These are phyloP conservation scores for Clarireedia monteithiana DNA, from an alignment of 2,329 filamentous ascomycete genomes.

Conservation along the genomic window DNA sequence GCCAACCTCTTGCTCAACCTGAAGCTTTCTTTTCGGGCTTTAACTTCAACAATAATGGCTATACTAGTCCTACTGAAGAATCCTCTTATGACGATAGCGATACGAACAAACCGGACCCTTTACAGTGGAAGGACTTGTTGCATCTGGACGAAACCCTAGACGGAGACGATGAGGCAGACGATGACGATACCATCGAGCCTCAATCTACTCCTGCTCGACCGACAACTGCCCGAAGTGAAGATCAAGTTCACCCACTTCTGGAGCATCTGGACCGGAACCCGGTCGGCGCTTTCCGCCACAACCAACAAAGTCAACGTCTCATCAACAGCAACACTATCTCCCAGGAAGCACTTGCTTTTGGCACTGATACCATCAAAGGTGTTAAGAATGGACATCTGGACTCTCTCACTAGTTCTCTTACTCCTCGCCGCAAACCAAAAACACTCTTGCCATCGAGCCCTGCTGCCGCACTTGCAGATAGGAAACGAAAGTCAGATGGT, in stretches of 20 bases:
- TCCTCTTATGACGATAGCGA: slow-evolving; percentile 38
- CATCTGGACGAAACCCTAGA: slow-evolving; percentile 10
- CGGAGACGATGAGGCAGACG: slow-evolving; percentile 7
- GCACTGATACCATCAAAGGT: slow-evolving; percentile 51
- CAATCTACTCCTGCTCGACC: slow-evolving; percentile 43
- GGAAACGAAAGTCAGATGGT: slow-evolving; percentile 23
- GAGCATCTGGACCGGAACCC: slow-evolving; percentile 55
- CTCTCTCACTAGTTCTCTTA: slow-evolving; percentile 60
- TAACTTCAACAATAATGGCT: slow-evolving; percentile 42
- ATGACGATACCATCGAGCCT: background rate
- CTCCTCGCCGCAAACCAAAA: slow-evolving; percentile 48
- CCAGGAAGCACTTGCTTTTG: slow-evolving; percentile 54
- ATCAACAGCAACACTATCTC: slow-evolving; percentile 49
- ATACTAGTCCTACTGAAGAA: slow-evolving; percentile 40
- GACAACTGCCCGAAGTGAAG: slow-evolving; percentile 41
- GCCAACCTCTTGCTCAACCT: slow-evolving; percentile 62
- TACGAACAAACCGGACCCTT: slow-evolving; percentile 62
- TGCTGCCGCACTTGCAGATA: slow-evolving; percentile 15
- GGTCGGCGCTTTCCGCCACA: slow-evolving; percentile 69
- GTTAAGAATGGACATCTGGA: slow-evolving; percentile 59
- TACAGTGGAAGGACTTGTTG: slow-evolving; percentile 55
- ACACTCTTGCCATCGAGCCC: slow-evolving; percentile 16
- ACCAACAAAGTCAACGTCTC: slow-evolving; percentile 47
- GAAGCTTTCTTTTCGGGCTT: slow-evolving; percentile 70
- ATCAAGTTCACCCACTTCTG: slow-evolving; percentile 45